These are phyloP conservation scores for Delphinella strobiligena DNA, from an alignment of 2,329 filamentous ascomycete genomes.

Conservation along the genomic window DNA sequence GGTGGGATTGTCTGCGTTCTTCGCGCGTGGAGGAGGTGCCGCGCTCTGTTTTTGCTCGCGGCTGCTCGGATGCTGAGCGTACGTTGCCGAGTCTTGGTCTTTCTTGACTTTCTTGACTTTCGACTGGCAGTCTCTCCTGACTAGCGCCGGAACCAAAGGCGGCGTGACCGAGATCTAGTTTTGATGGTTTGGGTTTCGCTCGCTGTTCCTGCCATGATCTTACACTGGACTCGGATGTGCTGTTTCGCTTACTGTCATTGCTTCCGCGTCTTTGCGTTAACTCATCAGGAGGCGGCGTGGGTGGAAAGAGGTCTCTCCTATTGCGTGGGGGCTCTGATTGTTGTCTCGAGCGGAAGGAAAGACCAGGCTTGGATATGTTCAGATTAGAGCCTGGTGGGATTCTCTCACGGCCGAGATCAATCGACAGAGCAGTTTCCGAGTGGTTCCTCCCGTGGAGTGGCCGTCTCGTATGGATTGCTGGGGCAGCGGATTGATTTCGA, in stretches of 20 bases:
- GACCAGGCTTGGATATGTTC: constrained; percentile 54
- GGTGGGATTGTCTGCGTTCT: background rate
- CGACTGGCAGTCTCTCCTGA: constrained; percentile 17
- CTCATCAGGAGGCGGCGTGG: constrained; percentile 92
- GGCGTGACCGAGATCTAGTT: constrained; percentile 36
- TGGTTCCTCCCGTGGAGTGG: background rate
- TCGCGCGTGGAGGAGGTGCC: background rate
- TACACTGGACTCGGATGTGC: background rate
- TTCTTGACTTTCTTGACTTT: constrained; percentile 6
- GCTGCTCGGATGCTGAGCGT: constrained; percentile 28
- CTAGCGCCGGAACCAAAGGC: constrained; percentile 26
- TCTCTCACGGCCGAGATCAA: background rate
- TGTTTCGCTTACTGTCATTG: constrained; percentile 13
- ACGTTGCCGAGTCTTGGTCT: constrained; percentile 22
- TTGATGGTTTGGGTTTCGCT: constrained; percentile 27
- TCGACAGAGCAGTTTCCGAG: background rate
- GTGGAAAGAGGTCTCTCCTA: constrained; percentile 70
- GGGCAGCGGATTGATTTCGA: background rate
- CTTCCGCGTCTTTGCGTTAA: constrained; percentile 23
- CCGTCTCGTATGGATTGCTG: background rate
- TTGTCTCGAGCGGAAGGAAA: constrained; percentile 63
- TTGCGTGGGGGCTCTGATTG: constrained; percentile 72
- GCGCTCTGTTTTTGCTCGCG: constrained; percentile 6
- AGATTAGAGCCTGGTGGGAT: background rate
- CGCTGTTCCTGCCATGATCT: background rate